Conservation (phyloP, 1,284 basidiomycete genomes). For the Phlebopus sp. region DNA sequence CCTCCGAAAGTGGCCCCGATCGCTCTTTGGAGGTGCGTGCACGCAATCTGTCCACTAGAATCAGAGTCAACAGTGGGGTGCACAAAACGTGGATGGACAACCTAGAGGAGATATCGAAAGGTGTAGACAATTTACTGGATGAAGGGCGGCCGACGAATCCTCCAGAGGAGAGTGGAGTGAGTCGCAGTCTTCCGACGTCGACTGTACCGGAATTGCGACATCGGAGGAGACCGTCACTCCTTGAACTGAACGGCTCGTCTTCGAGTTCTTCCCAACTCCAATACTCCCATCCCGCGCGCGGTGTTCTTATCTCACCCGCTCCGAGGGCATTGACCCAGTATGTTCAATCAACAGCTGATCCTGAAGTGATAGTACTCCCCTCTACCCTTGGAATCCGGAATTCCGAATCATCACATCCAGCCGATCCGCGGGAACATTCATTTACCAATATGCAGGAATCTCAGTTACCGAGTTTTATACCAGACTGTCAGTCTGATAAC, state of each 20-base stretch:
- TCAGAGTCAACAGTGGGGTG: slow-evolving; percentile 40
- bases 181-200: slow-evolving; percentile 51
- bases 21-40: slow-evolving; percentile 43
- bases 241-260: slow-evolving; percentile 39
- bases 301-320: slow-evolving; percentile 58
- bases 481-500: slow-evolving; percentile 36
- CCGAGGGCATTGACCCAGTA: slow-evolving; percentile 73
- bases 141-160: slow-evolving; percentile 15
- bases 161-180: slow-evolving; percentile 37
- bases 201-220: slow-evolving; percentile 30
- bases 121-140: slow-evolving; percentile 55
- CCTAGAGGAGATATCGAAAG: slow-evolving; percentile 59
- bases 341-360: slow-evolving; percentile 52
- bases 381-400: slow-evolving; percentile 67
- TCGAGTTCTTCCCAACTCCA: slow-evolving; percentile 41
- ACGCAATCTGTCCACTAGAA: slow-evolving; percentile 49
- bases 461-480: slow-evolving; percentile 23
- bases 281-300: slow-evolving; percentile 49
- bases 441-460: slow-evolving; percentile 4
- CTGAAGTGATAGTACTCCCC: slow-evolving; percentile 55
- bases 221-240: slow-evolving; percentile 45
- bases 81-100: slow-evolving; percentile 64
- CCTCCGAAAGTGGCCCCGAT: slow-evolving; percentile 38
- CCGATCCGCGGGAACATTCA: slow-evolving; percentile 13
- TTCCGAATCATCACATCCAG: slow-evolving; percentile 35